phyloP scores from a whole-genome alignment of 2,329 filamentous ascomycete species.

The Botrytis porri region DNA sequence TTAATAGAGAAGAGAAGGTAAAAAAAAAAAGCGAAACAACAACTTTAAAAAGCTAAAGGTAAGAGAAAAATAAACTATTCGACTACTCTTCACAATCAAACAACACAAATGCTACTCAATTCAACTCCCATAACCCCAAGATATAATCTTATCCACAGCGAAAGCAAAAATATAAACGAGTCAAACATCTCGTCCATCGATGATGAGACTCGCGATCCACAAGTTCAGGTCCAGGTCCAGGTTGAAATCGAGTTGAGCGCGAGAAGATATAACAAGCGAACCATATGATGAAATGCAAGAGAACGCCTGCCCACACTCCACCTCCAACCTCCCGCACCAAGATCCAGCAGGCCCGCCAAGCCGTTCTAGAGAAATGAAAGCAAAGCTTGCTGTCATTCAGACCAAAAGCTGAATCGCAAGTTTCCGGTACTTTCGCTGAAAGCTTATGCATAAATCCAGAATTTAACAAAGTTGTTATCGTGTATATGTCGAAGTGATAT shows the following conservation, averaged over 20 bases:
- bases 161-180: not conserved
- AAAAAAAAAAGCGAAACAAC: constrained; percentile 15
- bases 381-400: constrained; percentile 15
- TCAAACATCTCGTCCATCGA: not conserved
- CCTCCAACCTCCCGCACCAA: constrained; percentile 9
- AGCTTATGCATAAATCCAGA: constrained; percentile 17
- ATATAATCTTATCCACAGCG: constrained; percentile 16
- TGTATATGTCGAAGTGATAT: constrained; percentile 15
- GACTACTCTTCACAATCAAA: constrained; percentile 14
- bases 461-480: constrained; percentile 13
- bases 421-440: constrained; percentile 14
- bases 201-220: constrained; percentile 5
- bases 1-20: constrained; percentile 15
- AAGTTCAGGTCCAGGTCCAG: not conserved
- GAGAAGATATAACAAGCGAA: constrained; percentile 12
- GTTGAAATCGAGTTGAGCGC: not conserved
- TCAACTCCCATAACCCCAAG: constrained; percentile 15
- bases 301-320: constrained; percentile 12
- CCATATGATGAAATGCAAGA: constrained; percentile 14
- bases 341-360: constrained; percentile 19
- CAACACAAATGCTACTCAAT: constrained; percentile 13
- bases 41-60: constrained; percentile 4
- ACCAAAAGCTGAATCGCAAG: constrained; percentile 19
- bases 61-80: constrained; percentile 10
- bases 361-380: constrained; percentile 16